phyloP scores from a whole-genome alignment of 805 yeast species.

The Alloascoidea hylecoeti region DNA sequence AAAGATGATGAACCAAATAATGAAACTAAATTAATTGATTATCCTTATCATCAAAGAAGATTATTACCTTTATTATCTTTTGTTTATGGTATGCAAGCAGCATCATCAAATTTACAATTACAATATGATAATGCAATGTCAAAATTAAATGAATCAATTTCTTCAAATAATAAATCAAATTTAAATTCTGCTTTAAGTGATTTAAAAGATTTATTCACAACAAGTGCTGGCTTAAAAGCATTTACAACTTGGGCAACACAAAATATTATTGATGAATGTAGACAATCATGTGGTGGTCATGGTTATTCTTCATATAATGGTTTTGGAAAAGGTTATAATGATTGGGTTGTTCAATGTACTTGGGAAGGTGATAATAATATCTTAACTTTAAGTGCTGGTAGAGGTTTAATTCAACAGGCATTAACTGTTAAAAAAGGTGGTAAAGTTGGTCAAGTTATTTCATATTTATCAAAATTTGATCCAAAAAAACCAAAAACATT shows the following conservation, averaged over 20 bases:
- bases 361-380: conserved; percentile 98
- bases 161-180: conserved; percentile 29
- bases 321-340: conserved; percentile 76
- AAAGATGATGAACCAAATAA: conserved; percentile 20
- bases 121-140: conserved; percentile 35
- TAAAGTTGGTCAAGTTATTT: conserved; percentile 29
- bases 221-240: conserved; percentile 81
- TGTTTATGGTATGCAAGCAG: conserved; percentile 63
- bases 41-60: conserved; percentile 81
- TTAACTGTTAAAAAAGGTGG: conserved; percentile 25
- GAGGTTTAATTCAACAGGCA: conserved; percentile 48
- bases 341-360: conserved; percentile 96
- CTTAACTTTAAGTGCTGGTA: conserved; percentile 71
- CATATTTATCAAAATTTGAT: conserved; percentile 21
- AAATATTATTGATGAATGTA: conserved; percentile 69
- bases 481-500: conserved; percentile 8
- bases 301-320: conserved; percentile 92
- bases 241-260: conserved; percentile 81
- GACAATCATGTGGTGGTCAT: conserved; percentile 95
- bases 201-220: conserved; percentile 67
- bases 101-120: conserved; percentile 43
- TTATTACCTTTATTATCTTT: conserved; percentile 75
- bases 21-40: conserved; percentile 70
- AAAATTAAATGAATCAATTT: conserved; percentile 27
- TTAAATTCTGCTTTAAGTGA: conserved; percentile 38